Evolutionary conservation across 2,329 filamentous ascomycete species (phyloP).

Genomic region (Aureobasidium sp.): DNA sequence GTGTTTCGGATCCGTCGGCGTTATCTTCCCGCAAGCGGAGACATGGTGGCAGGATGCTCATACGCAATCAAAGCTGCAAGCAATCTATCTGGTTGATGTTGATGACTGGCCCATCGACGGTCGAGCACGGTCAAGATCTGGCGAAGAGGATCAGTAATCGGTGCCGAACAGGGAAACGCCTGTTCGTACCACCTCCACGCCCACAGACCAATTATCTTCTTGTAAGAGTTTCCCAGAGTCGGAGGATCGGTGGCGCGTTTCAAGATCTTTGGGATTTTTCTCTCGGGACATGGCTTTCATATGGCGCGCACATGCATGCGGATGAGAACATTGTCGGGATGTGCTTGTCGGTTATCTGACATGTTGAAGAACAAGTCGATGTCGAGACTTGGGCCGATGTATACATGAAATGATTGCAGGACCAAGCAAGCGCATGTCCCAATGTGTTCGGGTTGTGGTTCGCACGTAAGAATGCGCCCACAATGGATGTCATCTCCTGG

Average conservation of each 20-base stretch:
- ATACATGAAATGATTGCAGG: neutral
- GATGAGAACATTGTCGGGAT: neutral
- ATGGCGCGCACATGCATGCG: neutral
- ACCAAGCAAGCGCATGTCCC: neutral
- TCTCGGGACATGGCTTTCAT: neutral
- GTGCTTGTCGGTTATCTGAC: neutral
- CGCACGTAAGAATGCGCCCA: neutral
- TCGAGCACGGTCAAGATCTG: neutral
- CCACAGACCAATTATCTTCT: neutral
- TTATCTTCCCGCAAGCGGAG: neutral
- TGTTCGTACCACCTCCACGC: conserved; percentile 1
- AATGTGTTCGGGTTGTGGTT: neutral
- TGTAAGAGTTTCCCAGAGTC: neutral
- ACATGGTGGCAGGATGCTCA: neutral
- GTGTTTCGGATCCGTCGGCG: neutral
- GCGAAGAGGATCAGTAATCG: neutral
- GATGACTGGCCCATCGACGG: neutral
- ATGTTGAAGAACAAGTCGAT: neutral
- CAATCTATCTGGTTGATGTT: neutral
- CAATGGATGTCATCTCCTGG: neutral
- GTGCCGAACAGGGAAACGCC: neutral
- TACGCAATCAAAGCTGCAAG: conserved; percentile 6
- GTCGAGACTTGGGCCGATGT: neutral
- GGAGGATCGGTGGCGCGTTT: neutral
- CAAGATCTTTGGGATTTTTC: neutral